Evolutionary conservation across 2,329 filamentous ascomycete genomes (phyloP).

Genomic region (Aspergillus sp.): DNA sequence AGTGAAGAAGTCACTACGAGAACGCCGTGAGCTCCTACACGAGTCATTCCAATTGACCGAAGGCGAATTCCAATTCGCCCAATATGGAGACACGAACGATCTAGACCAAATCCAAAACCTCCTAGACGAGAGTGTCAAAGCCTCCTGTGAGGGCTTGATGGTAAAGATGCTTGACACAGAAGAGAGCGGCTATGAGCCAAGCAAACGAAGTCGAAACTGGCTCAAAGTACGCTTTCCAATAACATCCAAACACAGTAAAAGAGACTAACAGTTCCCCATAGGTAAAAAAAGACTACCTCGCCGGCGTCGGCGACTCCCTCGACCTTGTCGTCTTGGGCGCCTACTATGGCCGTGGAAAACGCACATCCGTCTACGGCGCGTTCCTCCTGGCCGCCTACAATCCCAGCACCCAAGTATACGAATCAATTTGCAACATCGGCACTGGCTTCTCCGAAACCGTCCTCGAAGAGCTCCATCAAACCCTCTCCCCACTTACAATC

Average conservation of each 20-base stretch:
- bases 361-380: constrained; percentile 91
- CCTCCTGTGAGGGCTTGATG: constrained; percentile 96
- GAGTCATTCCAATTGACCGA: constrained; percentile 73
- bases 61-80: constrained; percentile 89
- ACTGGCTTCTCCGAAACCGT: constrained; percentile 95
- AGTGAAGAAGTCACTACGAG: constrained; percentile 81
- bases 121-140: constrained; percentile 91
- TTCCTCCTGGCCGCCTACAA: constrained; percentile 97
- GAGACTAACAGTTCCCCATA: constrained; percentile 29
- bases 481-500: constrained; percentile 76
- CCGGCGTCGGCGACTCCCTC: constrained; percentile 89
- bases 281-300: constrained; percentile 98
- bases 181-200: constrained; percentile 93
- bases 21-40: constrained; percentile 74
- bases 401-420: constrained; percentile 73
- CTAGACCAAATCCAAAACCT: constrained; percentile 91
- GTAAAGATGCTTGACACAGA: constrained; percentile 97
- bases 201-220: constrained; percentile 96
- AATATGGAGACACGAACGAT: constrained; percentile 80
- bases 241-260: background rate
- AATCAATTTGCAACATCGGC: constrained; percentile 97
- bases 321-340: constrained; percentile 94
- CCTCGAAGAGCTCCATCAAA: constrained; percentile 79
- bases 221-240: constrained; percentile 68
- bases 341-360: constrained; percentile 92